Evolutionary conservation across 140 eudicot genomes (phyloP).

Genomic region (Senecio squalidus): DNA sequence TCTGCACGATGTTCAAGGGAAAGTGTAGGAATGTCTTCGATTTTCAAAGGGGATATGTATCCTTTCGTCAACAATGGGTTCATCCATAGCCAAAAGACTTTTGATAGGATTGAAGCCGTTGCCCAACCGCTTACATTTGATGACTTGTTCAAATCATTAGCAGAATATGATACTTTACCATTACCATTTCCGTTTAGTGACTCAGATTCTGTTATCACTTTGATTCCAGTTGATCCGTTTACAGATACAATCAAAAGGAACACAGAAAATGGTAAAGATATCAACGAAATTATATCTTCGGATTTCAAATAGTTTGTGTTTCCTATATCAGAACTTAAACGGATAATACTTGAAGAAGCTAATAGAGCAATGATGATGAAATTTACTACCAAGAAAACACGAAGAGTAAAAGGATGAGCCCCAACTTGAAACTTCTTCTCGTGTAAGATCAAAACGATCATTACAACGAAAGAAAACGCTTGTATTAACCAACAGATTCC

Average conservation of each 20-base stretch:
- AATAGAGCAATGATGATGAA: slow-evolving; percentile 33
- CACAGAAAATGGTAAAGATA: slow-evolving; percentile 35
- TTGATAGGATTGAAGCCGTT: slow-evolving; percentile 52
- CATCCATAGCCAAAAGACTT: slow-evolving; percentile 72
- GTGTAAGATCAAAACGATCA: slow-evolving; percentile 39
- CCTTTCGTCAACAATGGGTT: slow-evolving; percentile 60
- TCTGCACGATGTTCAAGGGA: slow-evolving; percentile 78
- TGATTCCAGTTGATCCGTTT: slow-evolving; percentile 55
- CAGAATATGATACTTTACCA: slow-evolving; percentile 24
- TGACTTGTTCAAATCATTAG: slow-evolving; percentile 13
- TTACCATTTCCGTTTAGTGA: slow-evolving; percentile 14
- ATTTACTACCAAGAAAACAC: slow-evolving; percentile 44
- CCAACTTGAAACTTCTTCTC: slow-evolving; percentile 61
- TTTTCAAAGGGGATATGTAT: slow-evolving; percentile 36
- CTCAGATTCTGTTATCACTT: slow-evolving; percentile 15
- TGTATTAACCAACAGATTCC: slow-evolving; percentile 57
- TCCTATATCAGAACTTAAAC: slow-evolving; percentile 25
- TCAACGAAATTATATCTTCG: slow-evolving; percentile 42
- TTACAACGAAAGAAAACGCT: slow-evolving; percentile 39
- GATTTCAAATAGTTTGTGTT: slow-evolving; percentile 5
- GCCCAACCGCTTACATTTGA: slow-evolving; percentile 45
- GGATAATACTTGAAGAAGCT: slow-evolving; percentile 34
- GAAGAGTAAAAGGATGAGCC: slow-evolving; percentile 51
- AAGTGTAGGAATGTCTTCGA: slow-evolving; percentile 64
- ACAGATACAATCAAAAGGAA: slow-evolving; percentile 45